Conservation (phyloP, 352 stramenopile species). For the Phytophthora uliginosa region DNA sequence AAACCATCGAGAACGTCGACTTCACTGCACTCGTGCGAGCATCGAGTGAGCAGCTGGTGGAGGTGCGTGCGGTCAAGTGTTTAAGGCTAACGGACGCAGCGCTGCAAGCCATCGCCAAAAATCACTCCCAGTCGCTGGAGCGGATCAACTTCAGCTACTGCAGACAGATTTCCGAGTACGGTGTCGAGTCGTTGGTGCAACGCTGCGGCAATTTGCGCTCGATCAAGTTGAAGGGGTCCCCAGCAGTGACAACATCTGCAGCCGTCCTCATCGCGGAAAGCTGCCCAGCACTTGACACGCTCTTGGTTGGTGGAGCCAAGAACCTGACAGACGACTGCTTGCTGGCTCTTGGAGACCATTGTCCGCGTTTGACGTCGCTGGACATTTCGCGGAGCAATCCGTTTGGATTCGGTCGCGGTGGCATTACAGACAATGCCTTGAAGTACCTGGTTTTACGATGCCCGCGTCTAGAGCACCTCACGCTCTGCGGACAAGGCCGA, state of each 20-base stretch:
- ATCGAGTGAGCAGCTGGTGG: constrained; percentile 44
- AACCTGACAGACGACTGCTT: constrained; percentile 58
- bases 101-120: constrained; percentile 31
- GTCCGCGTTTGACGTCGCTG: constrained; percentile 44
- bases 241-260: constrained; percentile 56
- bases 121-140: constrained; percentile 48
- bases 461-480: constrained; percentile 47
- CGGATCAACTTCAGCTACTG: constrained; percentile 73
- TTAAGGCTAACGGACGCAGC: constrained; percentile 56
- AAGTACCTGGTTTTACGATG: constrained; percentile 58
- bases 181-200: constrained; percentile 42
- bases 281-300: constrained; percentile 46
- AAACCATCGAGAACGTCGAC: constrained; percentile 55
- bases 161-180: constrained; percentile 53
- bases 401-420: constrained; percentile 63
- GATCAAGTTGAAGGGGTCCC: constrained; percentile 67
- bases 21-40: constrained; percentile 49
- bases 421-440: constrained; percentile 58
- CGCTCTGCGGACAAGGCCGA: constrained; percentile 61
- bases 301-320: constrained; percentile 59
- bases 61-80: constrained; percentile 66
- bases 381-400: constrained; percentile 77
- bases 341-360: constrained; percentile 52
- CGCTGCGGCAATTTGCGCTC: constrained; percentile 40
- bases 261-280: constrained; percentile 43